Evolutionary conservation across 2,329 filamentous ascomycete species (phyloP).

Genomic region (Plenodomus tracheiphilus): DNA sequence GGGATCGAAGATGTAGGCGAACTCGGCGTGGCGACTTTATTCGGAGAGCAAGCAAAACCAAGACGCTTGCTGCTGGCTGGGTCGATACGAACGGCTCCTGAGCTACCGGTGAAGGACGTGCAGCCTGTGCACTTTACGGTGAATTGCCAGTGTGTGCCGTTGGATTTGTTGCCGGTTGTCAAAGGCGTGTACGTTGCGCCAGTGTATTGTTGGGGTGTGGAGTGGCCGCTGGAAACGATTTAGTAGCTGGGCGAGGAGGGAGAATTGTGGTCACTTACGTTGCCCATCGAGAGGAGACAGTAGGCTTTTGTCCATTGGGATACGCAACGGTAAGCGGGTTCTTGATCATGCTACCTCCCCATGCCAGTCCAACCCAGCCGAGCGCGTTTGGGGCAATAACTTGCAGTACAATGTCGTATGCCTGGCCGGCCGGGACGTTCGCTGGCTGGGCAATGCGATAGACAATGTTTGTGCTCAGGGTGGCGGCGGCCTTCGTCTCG

Average conservation of each 20-base stretch:
- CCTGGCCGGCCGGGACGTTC: constrained; percentile 15
- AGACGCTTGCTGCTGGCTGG: constrained; percentile 24
- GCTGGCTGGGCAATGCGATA: constrained; percentile 35
- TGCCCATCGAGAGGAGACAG: constrained; percentile 35
- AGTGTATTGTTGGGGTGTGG: constrained; percentile 25
- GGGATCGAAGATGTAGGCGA: constrained; percentile 26
- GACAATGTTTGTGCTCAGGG: constrained; percentile 28
- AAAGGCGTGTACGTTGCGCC: constrained; percentile 29
- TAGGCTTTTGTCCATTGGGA: constrained; percentile 29
- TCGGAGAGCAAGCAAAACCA: constrained; percentile 27
- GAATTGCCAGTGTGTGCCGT: constrained; percentile 38
- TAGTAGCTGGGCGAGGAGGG: neutral
- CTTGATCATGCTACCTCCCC: constrained; percentile 37
- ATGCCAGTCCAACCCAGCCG: constrained; percentile 37
- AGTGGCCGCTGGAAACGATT: constrained; percentile 20
- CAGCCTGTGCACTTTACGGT: constrained; percentile 37
- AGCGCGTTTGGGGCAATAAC: constrained; percentile 29
- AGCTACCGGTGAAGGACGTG: constrained; percentile 24
- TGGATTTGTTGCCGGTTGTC: constrained; percentile 29
- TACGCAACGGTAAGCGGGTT: constrained; percentile 38
- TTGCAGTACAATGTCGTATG: constrained; percentile 36
- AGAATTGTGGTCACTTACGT: constrained; percentile 21
- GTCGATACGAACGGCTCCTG: constrained; percentile 20
- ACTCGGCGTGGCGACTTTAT: constrained; percentile 23
- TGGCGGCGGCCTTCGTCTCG: constrained; percentile 33